phyloP scores from a whole-genome alignment of 23 red algal species.

The Gracilaria domingensis region DNA sequence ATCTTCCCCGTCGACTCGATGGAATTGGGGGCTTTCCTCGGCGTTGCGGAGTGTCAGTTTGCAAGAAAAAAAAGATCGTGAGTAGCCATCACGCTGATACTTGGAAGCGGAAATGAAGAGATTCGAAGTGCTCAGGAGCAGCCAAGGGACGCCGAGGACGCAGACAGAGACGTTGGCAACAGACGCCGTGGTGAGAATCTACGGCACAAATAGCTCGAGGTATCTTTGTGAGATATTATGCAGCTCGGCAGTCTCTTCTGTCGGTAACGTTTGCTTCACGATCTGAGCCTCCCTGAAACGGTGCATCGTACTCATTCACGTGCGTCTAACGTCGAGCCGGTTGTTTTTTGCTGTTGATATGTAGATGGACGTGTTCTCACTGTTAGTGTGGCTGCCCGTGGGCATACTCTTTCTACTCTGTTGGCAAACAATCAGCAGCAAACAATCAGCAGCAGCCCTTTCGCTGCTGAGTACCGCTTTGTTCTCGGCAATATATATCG shows the following conservation, averaged over 20 bases:
- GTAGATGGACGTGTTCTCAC: background rate
- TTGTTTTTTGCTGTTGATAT: slow-evolving; percentile 8
- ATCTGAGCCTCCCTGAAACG: background rate
- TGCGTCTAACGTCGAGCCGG: background rate
- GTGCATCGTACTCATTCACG: background rate
- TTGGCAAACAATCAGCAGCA: slow-evolving; percentile 2
- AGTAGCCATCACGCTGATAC: background rate
- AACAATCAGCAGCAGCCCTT: slow-evolving; percentile 21
- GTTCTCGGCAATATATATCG: background rate
- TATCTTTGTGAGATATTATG: background rate
- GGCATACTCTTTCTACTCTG: background rate
- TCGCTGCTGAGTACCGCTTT: background rate
- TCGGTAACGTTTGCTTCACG: slow-evolving; percentile 30
- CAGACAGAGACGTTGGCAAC: background rate
- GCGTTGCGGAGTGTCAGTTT: slow-evolving; percentile 3
- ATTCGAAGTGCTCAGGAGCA: background rate
- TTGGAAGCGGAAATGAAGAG: background rate
- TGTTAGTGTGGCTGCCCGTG: background rate
- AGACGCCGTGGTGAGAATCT: slow-evolving; percentile 14
- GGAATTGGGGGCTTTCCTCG: background rate
- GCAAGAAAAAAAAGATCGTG: background rate
- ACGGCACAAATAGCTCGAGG: background rate
- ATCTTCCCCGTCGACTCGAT: background rate
- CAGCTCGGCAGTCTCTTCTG: background rate
- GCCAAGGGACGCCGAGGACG: background rate